A percentile compares a stretch with the other conserved stretches of the same genome.
phyloP scores from a whole-genome alignment of 2,329 filamentous ascomycete genomes.

The Lasiodiplodia hormozganensis region DNA sequence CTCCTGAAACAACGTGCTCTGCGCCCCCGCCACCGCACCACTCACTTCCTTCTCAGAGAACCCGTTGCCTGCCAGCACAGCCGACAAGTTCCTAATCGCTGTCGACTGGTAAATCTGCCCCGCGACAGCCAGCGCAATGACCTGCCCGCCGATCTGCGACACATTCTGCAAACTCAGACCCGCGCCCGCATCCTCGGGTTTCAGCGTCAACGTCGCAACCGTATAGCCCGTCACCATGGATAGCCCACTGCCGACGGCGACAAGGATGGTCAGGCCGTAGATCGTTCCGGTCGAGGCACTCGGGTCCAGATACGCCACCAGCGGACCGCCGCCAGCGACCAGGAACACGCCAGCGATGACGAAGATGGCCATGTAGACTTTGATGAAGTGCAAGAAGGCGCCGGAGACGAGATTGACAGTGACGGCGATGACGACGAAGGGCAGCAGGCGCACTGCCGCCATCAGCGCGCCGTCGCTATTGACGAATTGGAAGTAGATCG shows the following conservation, averaged over 20 bases:
- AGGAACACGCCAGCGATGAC: conserved; percentile 20
- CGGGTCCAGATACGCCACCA: conserved; percentile 6
- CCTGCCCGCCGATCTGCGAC: conserved; percentile 30
- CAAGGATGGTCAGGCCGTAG: conserved; percentile 37
- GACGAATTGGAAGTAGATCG: conserved; percentile 32
- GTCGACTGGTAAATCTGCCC: conserved; percentile 31
- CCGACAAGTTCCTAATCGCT: conserved; percentile 23
- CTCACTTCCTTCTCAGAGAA: not conserved
- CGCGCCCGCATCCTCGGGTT: conserved; percentile 17
- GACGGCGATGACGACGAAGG: conserved; percentile 20
- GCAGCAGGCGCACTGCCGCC: not conserved
- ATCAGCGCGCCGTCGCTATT: conserved; percentile 1
- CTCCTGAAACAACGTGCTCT: not conserved
- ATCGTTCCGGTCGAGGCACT: conserved; percentile 20
- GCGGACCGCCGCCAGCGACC: not conserved
- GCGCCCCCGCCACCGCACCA: not conserved
- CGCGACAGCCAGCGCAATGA: conserved; percentile 30
- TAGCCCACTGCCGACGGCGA: conserved; percentile 35
- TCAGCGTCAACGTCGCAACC: conserved; percentile 26
- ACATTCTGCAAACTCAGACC: conserved; percentile 30
- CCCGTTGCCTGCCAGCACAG: not conserved
- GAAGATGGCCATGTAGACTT: conserved; percentile 6
- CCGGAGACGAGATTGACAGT: not conserved
- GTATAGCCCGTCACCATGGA: not conserved
- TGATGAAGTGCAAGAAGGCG: conserved; percentile 9